A percentile compares a stretch with the other conserved stretches of the same genome.
Evolutionary conservation across 495 filamentous ascomycete genomes (phyloP).

Genomic region (Penicillium mononematosum): DNA sequence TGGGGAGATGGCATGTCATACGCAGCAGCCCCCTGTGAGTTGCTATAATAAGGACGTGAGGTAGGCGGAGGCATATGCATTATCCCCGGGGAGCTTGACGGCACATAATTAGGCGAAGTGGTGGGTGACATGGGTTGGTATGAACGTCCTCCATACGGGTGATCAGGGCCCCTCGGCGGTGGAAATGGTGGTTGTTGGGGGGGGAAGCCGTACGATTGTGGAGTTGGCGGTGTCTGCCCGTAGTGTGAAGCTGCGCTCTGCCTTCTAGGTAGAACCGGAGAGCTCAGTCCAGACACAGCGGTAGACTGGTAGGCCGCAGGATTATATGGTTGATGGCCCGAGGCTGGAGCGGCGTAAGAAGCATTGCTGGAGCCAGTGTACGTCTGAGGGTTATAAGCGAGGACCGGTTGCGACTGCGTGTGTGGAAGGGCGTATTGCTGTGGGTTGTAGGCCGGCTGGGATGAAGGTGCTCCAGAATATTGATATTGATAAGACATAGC

Average conservation of each 20-base stretch:
- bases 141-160: conserved; percentile 44
- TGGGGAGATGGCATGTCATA: conserved; percentile 34
- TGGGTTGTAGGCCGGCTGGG: conserved; percentile 73
- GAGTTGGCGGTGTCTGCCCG: conserved; percentile 35
- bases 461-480: conserved; percentile 46
- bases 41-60: conserved; percentile 30
- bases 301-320: conserved; percentile 63
- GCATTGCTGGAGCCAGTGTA: conserved; percentile 42
- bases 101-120: conserved; percentile 24
- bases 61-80: conserved; percentile 21
- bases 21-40: conserved; percentile 26
- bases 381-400: conserved; percentile 41
- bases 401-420: conserved; percentile 49
- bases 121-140: conserved; percentile 28
- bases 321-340: conserved; percentile 65
- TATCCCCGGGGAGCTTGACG: conserved; percentile 25
- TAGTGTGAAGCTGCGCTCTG: conserved; percentile 35
- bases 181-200: conserved; percentile 42
- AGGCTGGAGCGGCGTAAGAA: conserved; percentile 26
- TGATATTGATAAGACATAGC: conserved; percentile 63
- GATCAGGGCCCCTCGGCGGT: conserved; percentile 49
- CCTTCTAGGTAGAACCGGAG: conserved; percentile 33
- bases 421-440: conserved; percentile 72
- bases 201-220: conserved; percentile 35
- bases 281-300: conserved; percentile 24